Percentiles rank a stretch among this genome's conserved stretches.
Evolutionary conservation across 495 filamentous ascomycete genomes (phyloP).

Genomic region (Alectoria sarmentosa): DNA sequence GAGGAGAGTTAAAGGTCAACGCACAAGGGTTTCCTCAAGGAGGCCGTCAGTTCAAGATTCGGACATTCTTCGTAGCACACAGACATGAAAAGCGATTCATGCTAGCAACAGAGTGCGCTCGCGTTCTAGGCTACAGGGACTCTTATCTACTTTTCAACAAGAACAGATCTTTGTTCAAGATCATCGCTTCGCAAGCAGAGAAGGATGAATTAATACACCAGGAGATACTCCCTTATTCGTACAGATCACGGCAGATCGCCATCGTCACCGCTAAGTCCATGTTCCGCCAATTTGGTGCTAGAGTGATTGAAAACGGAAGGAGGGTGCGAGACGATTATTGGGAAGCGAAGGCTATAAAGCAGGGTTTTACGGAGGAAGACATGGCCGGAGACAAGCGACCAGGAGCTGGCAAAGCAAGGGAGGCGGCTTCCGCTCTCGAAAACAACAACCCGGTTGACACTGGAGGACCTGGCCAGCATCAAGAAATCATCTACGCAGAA

Average conservation of each 20-base stretch:
- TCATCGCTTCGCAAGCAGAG: slow-evolving; percentile 91
- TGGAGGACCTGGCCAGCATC: slow-evolving; percentile 48
- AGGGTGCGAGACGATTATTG: slow-evolving; percentile 97
- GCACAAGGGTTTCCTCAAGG: slow-evolving; percentile 72
- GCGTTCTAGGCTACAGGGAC: slow-evolving; percentile 90
- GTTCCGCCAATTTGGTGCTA: slow-evolving; percentile 98
- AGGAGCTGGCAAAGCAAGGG: slow-evolving; percentile 80
- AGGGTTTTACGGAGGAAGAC: slow-evolving; percentile 97
- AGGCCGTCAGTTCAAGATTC: slow-evolving; percentile 81
- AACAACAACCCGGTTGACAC: slow-evolving; percentile 37
- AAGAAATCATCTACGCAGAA: slow-evolving; percentile 79
- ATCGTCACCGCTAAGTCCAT: slow-evolving; percentile 98
- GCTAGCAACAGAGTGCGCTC: slow-evolving; percentile 95
- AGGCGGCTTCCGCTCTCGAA: slow-evolving; percentile 59
- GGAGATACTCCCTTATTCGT: slow-evolving; percentile 95
- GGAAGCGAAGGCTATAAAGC: slow-evolving; percentile 94
- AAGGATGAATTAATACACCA: slow-evolving; percentile 95
- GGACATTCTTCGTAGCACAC: slow-evolving; percentile 87
- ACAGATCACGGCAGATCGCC: slow-evolving; percentile 94
- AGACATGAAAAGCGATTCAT: slow-evolving; percentile 94
- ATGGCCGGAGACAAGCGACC: slow-evolving; percentile 94
- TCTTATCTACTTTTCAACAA: slow-evolving; percentile 99
- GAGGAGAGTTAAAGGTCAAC: slow-evolving; percentile 89
- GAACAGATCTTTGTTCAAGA: slow-evolving; percentile 94
- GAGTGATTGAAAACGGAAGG: slow-evolving; percentile 82